Percentiles rank a stretch among this genome's conserved stretches.
These are phyloP conservation scores for Ustilago curta DNA, from an alignment of 1,284 basidiomycete genomes.

Conservation along the genomic window DNA sequence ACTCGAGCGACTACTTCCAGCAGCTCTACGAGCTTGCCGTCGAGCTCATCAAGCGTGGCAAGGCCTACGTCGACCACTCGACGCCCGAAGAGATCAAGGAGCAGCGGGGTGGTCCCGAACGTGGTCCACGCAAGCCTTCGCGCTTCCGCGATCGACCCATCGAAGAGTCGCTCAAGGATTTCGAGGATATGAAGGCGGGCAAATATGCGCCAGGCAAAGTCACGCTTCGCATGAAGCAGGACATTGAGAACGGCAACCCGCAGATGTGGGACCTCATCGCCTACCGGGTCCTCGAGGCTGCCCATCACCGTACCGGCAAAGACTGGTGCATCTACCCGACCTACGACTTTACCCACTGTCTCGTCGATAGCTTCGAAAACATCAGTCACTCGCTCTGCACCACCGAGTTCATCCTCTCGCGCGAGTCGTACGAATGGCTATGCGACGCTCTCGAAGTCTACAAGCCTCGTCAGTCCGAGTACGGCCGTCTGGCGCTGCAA, in stretches of 20 bases:
- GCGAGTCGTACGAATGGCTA: slow-evolving; percentile 98
- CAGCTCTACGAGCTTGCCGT: slow-evolving; percentile 87
- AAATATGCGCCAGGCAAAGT: slow-evolving; percentile 90
- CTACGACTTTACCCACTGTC: slow-evolving; percentile 98
- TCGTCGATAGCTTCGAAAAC: slow-evolving; percentile 98
- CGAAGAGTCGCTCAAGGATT: slow-evolving; percentile 86
- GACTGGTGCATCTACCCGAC: slow-evolving; percentile 91
- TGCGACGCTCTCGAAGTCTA: slow-evolving; percentile 96
- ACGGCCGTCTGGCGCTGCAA: slow-evolving; percentile 90
- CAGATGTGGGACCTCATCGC: slow-evolving; percentile 99
- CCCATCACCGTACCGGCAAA: slow-evolving; percentile 92
- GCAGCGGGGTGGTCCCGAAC: slow-evolving; percentile 84
- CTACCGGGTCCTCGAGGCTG: slow-evolving; percentile 89
- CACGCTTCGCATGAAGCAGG: slow-evolving; percentile 97
- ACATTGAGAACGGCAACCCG: slow-evolving; percentile 86
- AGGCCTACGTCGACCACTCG: slow-evolving; percentile 96
- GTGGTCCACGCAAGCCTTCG: slow-evolving; percentile 86
- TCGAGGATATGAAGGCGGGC: slow-evolving; percentile 92
- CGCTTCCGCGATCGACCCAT: slow-evolving; percentile 85
- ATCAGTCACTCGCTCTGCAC: slow-evolving; percentile 99
- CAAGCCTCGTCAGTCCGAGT: slow-evolving; percentile 98
- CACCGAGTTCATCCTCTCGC: slow-evolving; percentile 93
- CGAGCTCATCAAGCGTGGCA: slow-evolving; percentile 89
- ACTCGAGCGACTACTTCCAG: slow-evolving; percentile 97
- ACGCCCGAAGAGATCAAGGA: slow-evolving; percentile 92